phyloP scores from a whole-genome alignment of 345 rosid genomes.

The Eucalyptus curtisii region DNA sequence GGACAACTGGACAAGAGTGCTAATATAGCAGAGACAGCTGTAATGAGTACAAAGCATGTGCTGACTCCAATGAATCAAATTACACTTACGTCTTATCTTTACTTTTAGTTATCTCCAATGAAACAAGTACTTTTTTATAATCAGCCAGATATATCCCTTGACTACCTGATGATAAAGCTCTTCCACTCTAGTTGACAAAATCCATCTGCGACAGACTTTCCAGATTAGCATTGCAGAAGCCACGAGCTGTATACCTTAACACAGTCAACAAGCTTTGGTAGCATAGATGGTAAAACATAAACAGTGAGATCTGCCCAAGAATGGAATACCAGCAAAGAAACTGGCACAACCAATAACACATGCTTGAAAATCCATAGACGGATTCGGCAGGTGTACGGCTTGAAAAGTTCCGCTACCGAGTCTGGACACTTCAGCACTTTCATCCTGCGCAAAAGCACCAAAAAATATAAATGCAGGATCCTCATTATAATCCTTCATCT shows the following conservation, averaged over 20 bases:
- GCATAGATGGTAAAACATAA: constrained; percentile 18
- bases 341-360: constrained; percentile 19
- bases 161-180: constrained; percentile 67
- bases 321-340: constrained; percentile 43
- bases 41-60: not conserved
- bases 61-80: not conserved
- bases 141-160: not conserved
- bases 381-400: constrained; percentile 47
- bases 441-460: constrained; percentile 17
- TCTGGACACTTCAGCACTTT: constrained; percentile 79
- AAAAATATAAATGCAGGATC: not conserved
- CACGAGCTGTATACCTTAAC: constrained; percentile 57
- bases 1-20: not conserved
- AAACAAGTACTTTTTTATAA: not conserved
- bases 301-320: constrained; percentile 10
- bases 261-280: constrained; percentile 44
- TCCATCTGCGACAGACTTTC: constrained; percentile 30
- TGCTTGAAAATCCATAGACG: constrained; percentile 50
- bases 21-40: not conserved
- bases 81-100: not conserved
- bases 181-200: constrained; percentile 44
- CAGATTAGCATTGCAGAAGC: constrained; percentile 21
- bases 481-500: not conserved
- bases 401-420: constrained; percentile 36
- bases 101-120: not conserved